These are phyloP conservation scores for Ceriops zippeliana DNA, from an alignment of 345 rosid genomes.

Conservation along the genomic window DNA sequence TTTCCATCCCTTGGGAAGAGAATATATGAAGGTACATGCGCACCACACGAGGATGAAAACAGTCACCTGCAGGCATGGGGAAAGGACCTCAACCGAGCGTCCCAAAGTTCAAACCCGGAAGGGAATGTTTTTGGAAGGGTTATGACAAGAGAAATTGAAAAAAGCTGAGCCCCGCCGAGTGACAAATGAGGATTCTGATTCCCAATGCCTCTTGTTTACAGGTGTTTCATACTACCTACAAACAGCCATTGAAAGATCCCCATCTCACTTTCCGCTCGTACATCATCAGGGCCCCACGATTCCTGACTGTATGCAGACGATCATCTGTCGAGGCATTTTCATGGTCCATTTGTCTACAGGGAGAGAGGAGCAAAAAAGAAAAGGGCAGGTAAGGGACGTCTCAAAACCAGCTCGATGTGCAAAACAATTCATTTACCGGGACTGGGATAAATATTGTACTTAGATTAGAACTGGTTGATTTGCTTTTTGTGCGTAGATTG, in stretches of 20 bases:
- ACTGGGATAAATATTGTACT: no score
- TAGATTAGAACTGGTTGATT: no score
- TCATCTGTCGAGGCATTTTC: no score
- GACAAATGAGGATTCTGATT: conserved; percentile 30
- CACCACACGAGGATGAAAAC: background rate
- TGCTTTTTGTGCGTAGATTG: no score
- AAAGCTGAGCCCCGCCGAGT: conserved; percentile 21
- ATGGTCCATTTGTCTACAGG: no score
- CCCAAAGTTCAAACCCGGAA: background rate
- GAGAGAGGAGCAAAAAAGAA: no score
- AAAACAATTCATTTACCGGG: no score
- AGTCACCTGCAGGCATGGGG: conserved; percentile 19
- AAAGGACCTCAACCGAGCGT: background rate
- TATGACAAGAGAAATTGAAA: conserved; percentile 15
- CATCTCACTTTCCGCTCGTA: background rate
- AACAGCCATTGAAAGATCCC: background rate
- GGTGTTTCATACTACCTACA: background rate
- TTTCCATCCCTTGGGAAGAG: conserved; percentile 1
- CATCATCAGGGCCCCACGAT: background rate
- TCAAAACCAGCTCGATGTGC: no score
- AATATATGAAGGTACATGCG: background rate
- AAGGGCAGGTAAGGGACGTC: no score
- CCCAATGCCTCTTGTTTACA: conserved; percentile 9
- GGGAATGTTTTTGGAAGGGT: conserved; percentile 26
- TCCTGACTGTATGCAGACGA: no score